These are phyloP conservation scores for Extremus antarcticus DNA, from an alignment of 495 filamentous ascomycete species.

Conservation along the genomic window DNA sequence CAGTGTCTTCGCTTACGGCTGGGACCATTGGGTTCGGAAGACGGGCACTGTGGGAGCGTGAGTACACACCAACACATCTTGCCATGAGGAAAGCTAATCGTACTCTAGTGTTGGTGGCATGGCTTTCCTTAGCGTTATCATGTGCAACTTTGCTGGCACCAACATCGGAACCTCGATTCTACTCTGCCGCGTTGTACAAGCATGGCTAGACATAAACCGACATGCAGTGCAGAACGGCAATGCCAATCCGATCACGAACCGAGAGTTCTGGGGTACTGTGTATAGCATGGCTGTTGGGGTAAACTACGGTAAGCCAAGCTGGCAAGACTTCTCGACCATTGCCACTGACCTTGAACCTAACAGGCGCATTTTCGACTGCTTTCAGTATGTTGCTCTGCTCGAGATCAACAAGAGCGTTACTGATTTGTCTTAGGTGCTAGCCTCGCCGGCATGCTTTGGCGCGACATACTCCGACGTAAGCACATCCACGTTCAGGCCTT, in stretches of 20 bases:
- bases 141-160: constrained; percentile 50
- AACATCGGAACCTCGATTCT: constrained; percentile 65
- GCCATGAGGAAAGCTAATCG: neutral
- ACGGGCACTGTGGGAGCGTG: constrained; percentile 49
- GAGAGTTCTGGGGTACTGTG: constrained; percentile 55
- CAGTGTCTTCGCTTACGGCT: constrained; percentile 54
- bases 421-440: constrained; percentile 52
- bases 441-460: constrained; percentile 55
- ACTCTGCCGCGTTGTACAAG: constrained; percentile 55
- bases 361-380: neutral
- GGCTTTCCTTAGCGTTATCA: constrained; percentile 53
- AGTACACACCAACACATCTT: neutral
- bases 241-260: constrained; percentile 38
- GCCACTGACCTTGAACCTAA: too few species aligned
- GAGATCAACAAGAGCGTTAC: too few species aligned
- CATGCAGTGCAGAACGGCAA: neutral
- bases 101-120: constrained; percentile 43
- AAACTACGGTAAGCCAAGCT: constrained; percentile 59
- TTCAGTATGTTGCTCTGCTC: neutral
- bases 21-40: constrained; percentile 55
- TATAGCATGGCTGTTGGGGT: constrained; percentile 55
- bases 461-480: constrained; percentile 53
- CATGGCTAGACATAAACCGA: constrained; percentile 46
- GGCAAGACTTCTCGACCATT: too few species aligned
- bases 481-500: constrained; percentile 46